A percentile compares a stretch with the other conserved stretches of the same genome.
Conservation (phyloP, 2,329 filamentous ascomycete species). For the Alternaria atra region DNA sequence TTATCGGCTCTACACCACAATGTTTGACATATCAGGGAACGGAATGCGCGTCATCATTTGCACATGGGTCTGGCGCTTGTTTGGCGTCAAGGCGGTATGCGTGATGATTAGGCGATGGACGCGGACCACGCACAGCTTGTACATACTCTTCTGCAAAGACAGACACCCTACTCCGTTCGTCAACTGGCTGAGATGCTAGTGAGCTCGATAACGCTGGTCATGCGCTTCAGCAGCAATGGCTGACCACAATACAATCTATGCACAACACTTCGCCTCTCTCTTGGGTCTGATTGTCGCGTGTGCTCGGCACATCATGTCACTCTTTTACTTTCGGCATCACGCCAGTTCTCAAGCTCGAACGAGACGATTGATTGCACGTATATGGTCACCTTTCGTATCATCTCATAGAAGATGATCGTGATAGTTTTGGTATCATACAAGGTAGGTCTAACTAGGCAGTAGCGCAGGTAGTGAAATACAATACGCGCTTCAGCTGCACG, state of each 20-base stretch:
- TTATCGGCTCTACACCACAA: not conserved
- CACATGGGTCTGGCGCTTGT: not conserved
- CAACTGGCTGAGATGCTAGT: conserved; percentile 3
- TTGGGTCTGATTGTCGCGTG: no score
- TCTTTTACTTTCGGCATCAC: no score
- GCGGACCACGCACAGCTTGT: not conserved
- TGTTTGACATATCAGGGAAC: not conserved
- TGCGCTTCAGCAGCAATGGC: not conserved
- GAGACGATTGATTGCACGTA: no score
- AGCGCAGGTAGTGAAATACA: no score
- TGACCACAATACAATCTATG: not conserved
- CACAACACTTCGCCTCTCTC: not conserved
- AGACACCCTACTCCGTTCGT: conserved; percentile 3
- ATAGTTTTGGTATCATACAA: no score
- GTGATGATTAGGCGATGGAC: not conserved
- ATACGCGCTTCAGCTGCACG: no score
- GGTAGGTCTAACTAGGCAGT: no score
- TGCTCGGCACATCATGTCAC: no score
- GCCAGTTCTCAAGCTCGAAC: no score
- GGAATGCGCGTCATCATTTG: not conserved
- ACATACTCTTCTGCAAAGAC: conserved; percentile 5
- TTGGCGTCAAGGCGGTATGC: not conserved
- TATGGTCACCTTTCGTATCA: no score
- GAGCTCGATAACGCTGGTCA: not conserved
- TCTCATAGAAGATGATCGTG: no score